Base-by-base conservation (phyloP, 768 basidiomycete genomes). In the Lactarius tabidus region DNA sequence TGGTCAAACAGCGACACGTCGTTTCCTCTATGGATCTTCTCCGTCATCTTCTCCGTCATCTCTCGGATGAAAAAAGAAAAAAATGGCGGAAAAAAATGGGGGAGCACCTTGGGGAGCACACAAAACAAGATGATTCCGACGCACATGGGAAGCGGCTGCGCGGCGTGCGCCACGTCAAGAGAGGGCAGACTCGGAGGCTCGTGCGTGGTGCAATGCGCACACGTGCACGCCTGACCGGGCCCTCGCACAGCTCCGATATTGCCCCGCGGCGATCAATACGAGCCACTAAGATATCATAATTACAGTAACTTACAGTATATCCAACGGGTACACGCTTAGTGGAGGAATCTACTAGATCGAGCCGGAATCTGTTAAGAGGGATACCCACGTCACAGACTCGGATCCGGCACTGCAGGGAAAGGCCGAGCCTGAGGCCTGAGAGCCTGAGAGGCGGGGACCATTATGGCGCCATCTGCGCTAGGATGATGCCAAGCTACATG, bases 91-190 rank as follows among this genome's bases (percentile, higher is more conserved):
- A 5, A 17, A 14, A 51, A 51, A n/a, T n/a, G n/a, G n/a, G n/a
- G n/a, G 15, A 26, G 48, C 48, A n/a, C n/a, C n/a, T n/a, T n/a
- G n/a, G 39, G 20, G 26, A 29, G 35, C 10, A 33, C 45, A 51
- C 48, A 15, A 57, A 63, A 59, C 9, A 57, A 64, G 1, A 29
- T 36, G 23, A 6, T 63, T 31, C 62, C 62, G 62, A 57, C 62
- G 56, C 57, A 59, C 48, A 43, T 52, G 62, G 62, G 56, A n/a
- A 5, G 31, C n/a, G 17, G 62, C 55, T 62, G 43, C 43, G 43
- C 43, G 10, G 43, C 43, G 43, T 45, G n/a, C n/a, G n/a, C n/a
- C n/a, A n/a, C n/a, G n/a, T n/a, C n/a, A n/a, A n/a, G n/a, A n/a
- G n/a, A n/a, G n/a, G 43, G 43, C 20, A 20, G n/a, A 20, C 41